Base-by-base conservation (phyloP, 176 grass and related monocot species). In the Carex parvula region DNA sequence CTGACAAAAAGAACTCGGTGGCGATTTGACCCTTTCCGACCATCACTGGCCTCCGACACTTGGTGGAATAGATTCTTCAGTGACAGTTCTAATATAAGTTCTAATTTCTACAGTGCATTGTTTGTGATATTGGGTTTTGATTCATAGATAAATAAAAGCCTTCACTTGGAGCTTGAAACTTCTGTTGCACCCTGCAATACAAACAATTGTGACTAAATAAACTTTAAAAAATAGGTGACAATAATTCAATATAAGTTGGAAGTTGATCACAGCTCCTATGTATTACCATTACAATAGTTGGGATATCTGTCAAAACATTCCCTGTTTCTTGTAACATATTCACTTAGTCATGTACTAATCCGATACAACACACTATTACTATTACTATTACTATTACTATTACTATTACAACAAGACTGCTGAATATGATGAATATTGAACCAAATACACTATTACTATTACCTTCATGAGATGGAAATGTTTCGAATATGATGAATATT, bases 401-500 rank as follows among this genome's bases (percentile, higher is more conserved):
- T 48, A 50, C 46, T 18, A 41, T 35, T 64, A 64, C 59, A 39
- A 39, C 37, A 39, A 39, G 37, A 39, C 37, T 39, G 5, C 37
- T 39, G 37, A 39, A 5, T 39, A 39, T 39, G 37, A 39, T 39
- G 37, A 39, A 39, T 39, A 39, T 39, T 39, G 37, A 39, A 39
- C 4, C 37, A 39, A 69, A 69, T 16, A 70, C 33, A 41, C 0
- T 10, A 48, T 48, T 48, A 50, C 46, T 18, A 41, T 17, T 64
- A 64, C 59, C 33, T 73, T 72, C 21, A 63, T 78, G 13, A 81
- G 75, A 91, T 70, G 56, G 64, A 59, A 44, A 91, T 39, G 64
- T 42, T 86, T 71, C 30, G 56, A 20, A 91, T 78, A 86, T 89
- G 87, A 1, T 24, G 64, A 84, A 86, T 91, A 55, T 91, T 91